Conservation (phyloP, 305 asterid species). For the Coffea humblotiana region DNA sequence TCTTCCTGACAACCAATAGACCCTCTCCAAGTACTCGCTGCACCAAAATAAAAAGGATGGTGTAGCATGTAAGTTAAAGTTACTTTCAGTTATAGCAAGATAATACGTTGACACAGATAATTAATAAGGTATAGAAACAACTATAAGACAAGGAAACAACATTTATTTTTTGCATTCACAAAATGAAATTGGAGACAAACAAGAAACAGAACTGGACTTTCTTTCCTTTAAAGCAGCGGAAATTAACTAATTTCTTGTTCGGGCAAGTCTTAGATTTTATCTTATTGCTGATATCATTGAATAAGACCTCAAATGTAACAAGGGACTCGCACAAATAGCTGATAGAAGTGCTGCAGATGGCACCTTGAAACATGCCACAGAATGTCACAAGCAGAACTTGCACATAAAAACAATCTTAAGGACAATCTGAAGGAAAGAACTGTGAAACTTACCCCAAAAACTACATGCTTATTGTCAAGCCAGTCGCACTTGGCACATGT, state of each 20-base stretch:
- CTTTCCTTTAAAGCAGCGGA: neutral
- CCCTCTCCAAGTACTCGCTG: constrained; percentile 98
- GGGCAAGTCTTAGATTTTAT: neutral
- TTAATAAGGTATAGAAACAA: neutral
- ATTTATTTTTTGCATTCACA: neutral
- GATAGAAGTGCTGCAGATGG: neutral
- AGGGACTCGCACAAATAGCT: neutral
- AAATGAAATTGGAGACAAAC: neutral
- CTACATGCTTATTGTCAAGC: constrained; percentile 98
- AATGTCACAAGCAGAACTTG: neutral
- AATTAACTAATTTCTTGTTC: neutral
- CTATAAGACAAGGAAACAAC: neutral
- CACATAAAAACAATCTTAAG: constrained; percentile 1
- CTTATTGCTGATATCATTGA: neutral
- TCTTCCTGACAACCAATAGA: constrained; percentile 78
- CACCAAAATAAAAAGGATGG: constrained; percentile 20
- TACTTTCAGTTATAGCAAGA: neutral
- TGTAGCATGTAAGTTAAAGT: neutral
- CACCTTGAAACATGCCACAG: neutral
- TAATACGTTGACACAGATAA: neutral
- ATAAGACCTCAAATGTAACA: neutral
- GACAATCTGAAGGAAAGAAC: constrained; percentile 10
- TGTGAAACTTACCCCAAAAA: constrained; percentile 74
- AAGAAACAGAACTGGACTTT: neutral
- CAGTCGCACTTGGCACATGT: constrained; percentile 94